phyloP scores from a whole-genome alignment of 169 alveolate species.

The Hepatocystis sp. region DNA sequence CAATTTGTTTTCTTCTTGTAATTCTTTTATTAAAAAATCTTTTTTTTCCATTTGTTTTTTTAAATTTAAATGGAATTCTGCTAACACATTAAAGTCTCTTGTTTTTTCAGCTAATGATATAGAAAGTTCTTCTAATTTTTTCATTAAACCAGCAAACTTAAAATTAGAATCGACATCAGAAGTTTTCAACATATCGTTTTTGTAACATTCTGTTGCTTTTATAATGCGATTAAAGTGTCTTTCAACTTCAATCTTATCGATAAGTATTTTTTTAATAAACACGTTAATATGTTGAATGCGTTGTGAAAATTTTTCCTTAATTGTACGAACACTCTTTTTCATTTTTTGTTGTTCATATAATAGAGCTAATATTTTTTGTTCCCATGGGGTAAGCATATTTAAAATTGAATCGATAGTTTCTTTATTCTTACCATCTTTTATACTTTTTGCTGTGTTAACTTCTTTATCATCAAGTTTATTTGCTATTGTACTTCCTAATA shows the following conservation, averaged over 20 bases:
- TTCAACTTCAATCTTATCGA: constrained; percentile 83
- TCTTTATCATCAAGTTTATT: constrained; percentile 40
- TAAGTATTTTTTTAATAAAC: constrained; percentile 79
- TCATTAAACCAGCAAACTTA: constrained; percentile 84
- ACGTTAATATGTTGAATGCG: constrained; percentile 78
- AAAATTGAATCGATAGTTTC: constrained; percentile 79
- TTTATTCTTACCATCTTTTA: constrained; percentile 77
- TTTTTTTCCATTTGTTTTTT: constrained; percentile 39
- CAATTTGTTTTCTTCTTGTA: constrained; percentile 77
- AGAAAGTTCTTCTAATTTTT: constrained; percentile 82
- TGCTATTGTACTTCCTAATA: constrained; percentile 44
- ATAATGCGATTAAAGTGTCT: constrained; percentile 82
- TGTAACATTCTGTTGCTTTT: constrained; percentile 78
- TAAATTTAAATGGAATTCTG: constrained; percentile 76
- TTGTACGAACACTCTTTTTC: constrained; percentile 80
- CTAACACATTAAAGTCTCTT: constrained; percentile 81
- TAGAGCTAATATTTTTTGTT: constrained; percentile 84
- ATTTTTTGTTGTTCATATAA: constrained; percentile 86
- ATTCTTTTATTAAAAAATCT: constrained; percentile 39
- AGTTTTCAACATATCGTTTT: constrained; percentile 72
- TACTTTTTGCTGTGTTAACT: constrained; percentile 14
- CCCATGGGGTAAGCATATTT: constrained; percentile 84
- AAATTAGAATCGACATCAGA: constrained; percentile 81
- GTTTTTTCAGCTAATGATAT: constrained; percentile 77
- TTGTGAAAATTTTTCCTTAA: constrained; percentile 78